Base-by-base conservation (phyloP, 805 yeast species). In the Wickerhamomyces kurtzmanii region DNA sequence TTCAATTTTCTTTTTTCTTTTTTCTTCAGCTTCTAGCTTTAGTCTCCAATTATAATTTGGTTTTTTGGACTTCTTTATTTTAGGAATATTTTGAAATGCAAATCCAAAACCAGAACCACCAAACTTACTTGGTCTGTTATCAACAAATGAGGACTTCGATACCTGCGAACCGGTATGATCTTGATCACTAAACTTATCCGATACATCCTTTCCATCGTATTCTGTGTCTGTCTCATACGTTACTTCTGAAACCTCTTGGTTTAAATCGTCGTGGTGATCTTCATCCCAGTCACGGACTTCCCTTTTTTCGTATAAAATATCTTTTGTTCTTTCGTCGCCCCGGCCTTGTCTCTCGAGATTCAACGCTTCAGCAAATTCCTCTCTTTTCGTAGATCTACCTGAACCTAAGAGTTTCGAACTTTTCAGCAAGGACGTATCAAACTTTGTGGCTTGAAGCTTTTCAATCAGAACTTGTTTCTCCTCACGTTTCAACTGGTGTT, bases 401-500 rank as follows among this genome's bases (percentile, higher is more conserved):
- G 71, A 67, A 27, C 97, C 97, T 27, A 89, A 65, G 5, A 68
- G 64, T 46, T 85, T 86, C 13, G 93, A 71, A 20, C 91, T 76
- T 15, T 71, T 75, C 37, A 85, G 59, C 9, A 72, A 41, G 0
- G 76, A 57, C 0, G 94, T 73, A 46, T 87, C 94, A 26, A 89
- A 66, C 19, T 59, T 57, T 7, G 70, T 58, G 16, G 65, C 67
- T 28, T 77, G 68, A 23, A 89, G 60, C 49, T 85, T 86, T 38
- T 78, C 75, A 23, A 89, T 58, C 30, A 89, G 59, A 3, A 69
- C 67, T 40, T 81, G 81, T 52, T 82, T 82, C 55, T 89, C 97
- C 50, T 89, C 94, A 47, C 93, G 62, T 44, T 79, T 80, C 41
- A 86, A 47, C 49, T 86, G 96, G 55, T 83, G 94, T 33, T 86